Base-by-base conservation (phyloP, 306 rosid species). In the Delonix regia region DNA sequence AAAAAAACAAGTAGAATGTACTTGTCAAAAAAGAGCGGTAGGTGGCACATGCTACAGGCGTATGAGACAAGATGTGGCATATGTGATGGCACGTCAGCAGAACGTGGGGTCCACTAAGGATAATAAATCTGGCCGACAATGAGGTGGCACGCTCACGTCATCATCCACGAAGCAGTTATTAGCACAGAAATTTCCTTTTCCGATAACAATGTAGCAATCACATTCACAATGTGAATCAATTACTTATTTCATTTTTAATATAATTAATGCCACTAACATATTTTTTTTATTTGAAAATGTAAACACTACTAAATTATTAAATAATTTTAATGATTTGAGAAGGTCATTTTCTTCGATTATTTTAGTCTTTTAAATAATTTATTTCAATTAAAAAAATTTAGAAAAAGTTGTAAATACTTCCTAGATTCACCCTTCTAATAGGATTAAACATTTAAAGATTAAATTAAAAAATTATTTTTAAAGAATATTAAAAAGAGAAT, bases 131-230 rank as follows among this genome's bases (percentile, higher is more conserved):
- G 44, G 28, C 83, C 81, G 79, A 83, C 85, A n/a, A 0, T 22
- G 79, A 77, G 78, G 69, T 57, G 19, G 70, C 71, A 19, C 15
- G 60, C 8, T 19, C 85, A 64, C 63, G 56, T 73, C 79, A 68
- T 72, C 75, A 42, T 0, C 36, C 42, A 11, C 41, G 10, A 36
- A 67, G 53, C 74, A 24, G 47, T 73, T 41, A 56, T 49, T 76
- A 66, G 45, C 62, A 42, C 41, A 22, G 21, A 34, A 41, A 38
- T 39, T 41, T 10, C 33, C 3, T 13, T 22, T 13, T 9, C 16
- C 5, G 21, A 19, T 39, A 36, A 38, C 51, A 38, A 21, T 9
- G 24, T 9, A 3, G 33, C 30, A 66, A 66, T 65, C 19, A 36
- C n/a, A 36, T 62, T 14, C 10, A 56, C 7, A 12, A 57, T 24